Evolutionary conservation across 805 yeast species (phyloP).

Genomic region (Candida odintsovae): DNA sequence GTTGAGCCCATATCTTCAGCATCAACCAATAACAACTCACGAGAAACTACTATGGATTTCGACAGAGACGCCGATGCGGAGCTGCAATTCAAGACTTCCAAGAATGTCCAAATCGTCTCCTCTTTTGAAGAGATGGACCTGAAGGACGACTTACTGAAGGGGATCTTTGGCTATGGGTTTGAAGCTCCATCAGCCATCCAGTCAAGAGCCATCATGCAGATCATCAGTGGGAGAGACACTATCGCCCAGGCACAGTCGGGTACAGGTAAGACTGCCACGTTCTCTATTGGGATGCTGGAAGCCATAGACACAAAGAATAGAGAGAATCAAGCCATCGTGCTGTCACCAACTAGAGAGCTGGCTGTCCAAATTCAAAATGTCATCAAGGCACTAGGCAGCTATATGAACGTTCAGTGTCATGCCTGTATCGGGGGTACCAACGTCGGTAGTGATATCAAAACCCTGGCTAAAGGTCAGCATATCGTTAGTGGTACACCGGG

Average conservation of each 20-base stretch:
- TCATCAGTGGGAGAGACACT: constrained; percentile 90
- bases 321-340: constrained; percentile 82
- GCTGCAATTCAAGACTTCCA: constrained; percentile 57
- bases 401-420: constrained; percentile 78
- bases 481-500: constrained; percentile 98
- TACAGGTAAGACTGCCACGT: constrained; percentile 98
- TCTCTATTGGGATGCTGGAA: constrained; percentile 90
- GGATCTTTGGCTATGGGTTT: constrained; percentile 86
- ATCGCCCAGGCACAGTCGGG: constrained; percentile 99
- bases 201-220: constrained; percentile 94
- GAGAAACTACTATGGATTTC: constrained; percentile 45
- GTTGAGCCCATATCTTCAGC: too few species aligned
- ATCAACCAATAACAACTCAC: too few species aligned
- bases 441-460: constrained; percentile 74
- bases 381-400: constrained; percentile 78
- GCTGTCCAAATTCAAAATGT: constrained; percentile 92
- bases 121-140: constrained; percentile 76
- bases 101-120: constrained; percentile 45
- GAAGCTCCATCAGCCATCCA: constrained; percentile 97
- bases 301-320: constrained; percentile 67
- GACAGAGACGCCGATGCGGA: constrained; percentile 55
- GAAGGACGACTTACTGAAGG: constrained; percentile 54
- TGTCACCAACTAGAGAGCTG: constrained; percentile 95
- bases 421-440: constrained; percentile 94
- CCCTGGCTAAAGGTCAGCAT: constrained; percentile 74